A percentile compares a stretch with the other conserved stretches of the same genome.
Evolutionary conservation across 495 filamentous ascomycete genomes (phyloP).

Genomic region (Astrocystis sublimbata): DNA sequence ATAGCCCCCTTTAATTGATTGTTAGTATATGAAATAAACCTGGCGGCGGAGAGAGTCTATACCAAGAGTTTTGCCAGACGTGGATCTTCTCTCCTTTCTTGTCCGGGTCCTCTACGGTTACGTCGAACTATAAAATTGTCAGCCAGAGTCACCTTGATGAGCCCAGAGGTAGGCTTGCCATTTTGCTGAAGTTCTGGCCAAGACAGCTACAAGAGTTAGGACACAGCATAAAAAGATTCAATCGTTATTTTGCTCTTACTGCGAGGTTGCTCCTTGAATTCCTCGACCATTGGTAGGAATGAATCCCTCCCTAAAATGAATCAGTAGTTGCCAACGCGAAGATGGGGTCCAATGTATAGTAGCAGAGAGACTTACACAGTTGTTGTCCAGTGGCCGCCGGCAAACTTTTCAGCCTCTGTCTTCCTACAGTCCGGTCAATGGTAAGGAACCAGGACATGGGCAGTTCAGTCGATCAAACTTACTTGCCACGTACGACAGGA

Average conservation of each 20-base stretch:
- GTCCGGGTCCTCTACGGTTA: constrained; percentile 90
- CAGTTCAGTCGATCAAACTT: neutral
- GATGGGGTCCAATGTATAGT: neutral
- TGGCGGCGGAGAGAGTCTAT: neutral
- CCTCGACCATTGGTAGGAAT: constrained; percentile 92
- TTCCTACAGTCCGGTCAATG: constrained; percentile 47
- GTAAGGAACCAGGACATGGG: neutral
- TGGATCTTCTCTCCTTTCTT: constrained; percentile 76
- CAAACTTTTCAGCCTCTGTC: constrained; percentile 95
- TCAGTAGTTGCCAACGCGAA: neutral
- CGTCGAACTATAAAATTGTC: constrained; percentile 60
- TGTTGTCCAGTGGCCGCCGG: constrained; percentile 92
- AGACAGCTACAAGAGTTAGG: constrained; percentile 54
- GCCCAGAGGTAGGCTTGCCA: constrained; percentile 44
- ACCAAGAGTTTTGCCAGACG: constrained; percentile 98
- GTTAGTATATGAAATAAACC: neutral
- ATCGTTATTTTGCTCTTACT: constrained; percentile 35
- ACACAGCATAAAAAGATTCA: neutral
- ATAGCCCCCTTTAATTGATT: constrained; percentile 60
- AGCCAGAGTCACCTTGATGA: neutral
- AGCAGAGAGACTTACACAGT: constrained; percentile 53
- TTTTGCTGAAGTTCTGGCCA: constrained; percentile 96
- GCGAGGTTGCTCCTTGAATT: constrained; percentile 93
- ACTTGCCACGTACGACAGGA: constrained; percentile 80
- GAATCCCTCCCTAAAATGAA: constrained; percentile 66